Base-by-base conservation (phyloP, 2,329 filamentous ascomycete genomes). In the Lasiodiplodia hormozganensis region DNA sequence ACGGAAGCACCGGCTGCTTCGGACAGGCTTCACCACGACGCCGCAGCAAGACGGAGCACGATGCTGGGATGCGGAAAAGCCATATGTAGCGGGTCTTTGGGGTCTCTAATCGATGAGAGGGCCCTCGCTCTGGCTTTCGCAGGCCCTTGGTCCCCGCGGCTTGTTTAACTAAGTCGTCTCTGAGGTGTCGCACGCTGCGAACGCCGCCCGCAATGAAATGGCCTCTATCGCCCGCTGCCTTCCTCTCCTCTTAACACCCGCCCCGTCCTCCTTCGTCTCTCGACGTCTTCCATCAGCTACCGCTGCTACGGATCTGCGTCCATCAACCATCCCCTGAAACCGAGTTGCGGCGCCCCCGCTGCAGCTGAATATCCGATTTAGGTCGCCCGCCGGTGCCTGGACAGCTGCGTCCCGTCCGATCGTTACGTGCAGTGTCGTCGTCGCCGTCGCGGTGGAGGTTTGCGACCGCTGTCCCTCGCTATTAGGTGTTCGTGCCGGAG, bases 391-490 rank as follows among this genome's bases (percentile, higher is more conserved):
- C 52, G 49, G 53, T 28, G 49, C 38, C 53, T 57, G 65, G 31
- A 54, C 65, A 49, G 25, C 54, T 58, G 16, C 7, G 36, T 52
- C 10, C 40, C 49, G 67, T 34, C 51, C 67, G 57, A 25, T 58
- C 54, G 52, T 34, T 58, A 54, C 52, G 38, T 67, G 60, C 60
- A 64, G 47, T 38, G 47, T 38, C 23, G 57, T 62, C 57, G 57
- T 62, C 69, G 68, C 73, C 38, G 65, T 60, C 71, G 76, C 73
- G 68, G 70, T 73, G 69, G 65, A 70, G 72, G 70, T 70, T 64
- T 71, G 71, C 73, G 65, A 70, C 73, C 71, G 72, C 31, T 21
- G 47, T 34, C 43, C 36, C 58, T 64, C 21, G 62, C 62, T 65
- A 36, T 57, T 47, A 52, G 65, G 52, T 68, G 68, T 57, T 47